Conservation (phyloP, 164 flowering plant genomes). For the Echeveria elegans region DNA sequence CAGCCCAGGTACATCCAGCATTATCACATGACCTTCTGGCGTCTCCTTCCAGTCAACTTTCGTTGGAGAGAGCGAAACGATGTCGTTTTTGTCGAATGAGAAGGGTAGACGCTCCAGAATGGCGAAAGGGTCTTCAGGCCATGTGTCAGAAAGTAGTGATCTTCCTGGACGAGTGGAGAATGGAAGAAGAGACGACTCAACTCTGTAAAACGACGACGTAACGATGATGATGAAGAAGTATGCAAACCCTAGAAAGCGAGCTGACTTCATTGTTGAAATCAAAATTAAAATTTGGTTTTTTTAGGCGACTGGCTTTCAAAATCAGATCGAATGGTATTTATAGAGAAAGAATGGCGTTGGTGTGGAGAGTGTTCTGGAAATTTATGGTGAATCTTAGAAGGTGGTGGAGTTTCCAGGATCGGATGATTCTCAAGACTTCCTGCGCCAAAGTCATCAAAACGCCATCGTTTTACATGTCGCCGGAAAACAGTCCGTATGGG, state of each 20-base stretch:
- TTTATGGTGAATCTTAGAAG: not conserved
- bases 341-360: not conserved
- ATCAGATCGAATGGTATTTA: not conserved
- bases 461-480: no score
- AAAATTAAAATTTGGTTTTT: no score
- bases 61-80: not conserved
- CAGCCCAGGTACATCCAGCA: conserved; percentile 7
- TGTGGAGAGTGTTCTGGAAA: not conserved
- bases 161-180: not conserved
- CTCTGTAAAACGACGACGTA: not conserved
- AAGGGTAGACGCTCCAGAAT: not conserved
- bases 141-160: not conserved
- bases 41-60: conserved; percentile 5
- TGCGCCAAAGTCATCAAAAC: no score
- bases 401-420: not conserved
- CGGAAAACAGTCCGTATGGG: not conserved
- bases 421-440: not conserved
- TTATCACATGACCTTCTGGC: not conserved
- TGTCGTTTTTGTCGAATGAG: not conserved
- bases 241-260: not conserved
- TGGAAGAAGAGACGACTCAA: not conserved
- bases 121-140: conserved; percentile 2
- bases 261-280: not conserved
- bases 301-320: no score
- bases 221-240: not conserved